Evolutionary conservation across 2,329 filamentous ascomycete species (phyloP).

Genomic region (Phialophora chinensis): DNA sequence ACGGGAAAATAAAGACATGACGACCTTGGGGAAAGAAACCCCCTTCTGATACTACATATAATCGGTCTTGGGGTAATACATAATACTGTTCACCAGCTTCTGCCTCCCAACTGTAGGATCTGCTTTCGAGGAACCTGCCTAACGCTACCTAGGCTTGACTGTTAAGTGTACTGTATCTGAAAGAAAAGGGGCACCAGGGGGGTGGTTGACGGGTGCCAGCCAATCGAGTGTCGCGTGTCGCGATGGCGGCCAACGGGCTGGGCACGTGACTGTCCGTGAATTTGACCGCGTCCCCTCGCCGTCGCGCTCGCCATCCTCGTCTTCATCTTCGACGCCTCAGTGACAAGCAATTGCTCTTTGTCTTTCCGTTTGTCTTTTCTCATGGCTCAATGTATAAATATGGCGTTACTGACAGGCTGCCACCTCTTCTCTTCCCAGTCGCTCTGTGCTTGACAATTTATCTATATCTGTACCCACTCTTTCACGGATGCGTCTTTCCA

Average conservation of each 20-base stretch:
- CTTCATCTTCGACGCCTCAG: neutral
- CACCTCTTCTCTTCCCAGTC: constrained; percentile 65
- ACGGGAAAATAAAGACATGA: constrained; percentile 18
- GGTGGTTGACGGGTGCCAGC: neutral
- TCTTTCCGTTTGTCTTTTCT: constrained; percentile 38
- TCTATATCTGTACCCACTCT: constrained; percentile 85
- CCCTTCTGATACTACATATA: constrained; percentile 13
- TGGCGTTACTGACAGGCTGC: constrained; percentile 42
- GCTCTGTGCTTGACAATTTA: constrained; percentile 74
- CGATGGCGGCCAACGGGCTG: neutral
- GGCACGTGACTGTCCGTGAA: neutral
- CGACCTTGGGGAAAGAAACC: constrained; percentile 1
- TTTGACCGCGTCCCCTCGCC: neutral
- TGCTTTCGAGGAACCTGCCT: no score
- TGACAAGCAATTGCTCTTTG: constrained; percentile 42
- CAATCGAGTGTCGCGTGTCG: neutral
- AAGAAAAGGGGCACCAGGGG: neutral
- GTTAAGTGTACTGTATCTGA: neutral
- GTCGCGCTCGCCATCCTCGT: neutral
- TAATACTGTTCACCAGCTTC: constrained; percentile 5
- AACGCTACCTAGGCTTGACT: neutral
- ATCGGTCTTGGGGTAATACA: constrained; percentile 10
- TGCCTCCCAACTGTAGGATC: no score
- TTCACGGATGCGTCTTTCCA: constrained; percentile 82
- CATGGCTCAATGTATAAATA: constrained; percentile 34